A percentile compares a stretch with the other conserved stretches of the same genome.
phyloP scores from a whole-genome alignment of 768 basidiomycete species.

The Rhizopogon vulgaris region DNA sequence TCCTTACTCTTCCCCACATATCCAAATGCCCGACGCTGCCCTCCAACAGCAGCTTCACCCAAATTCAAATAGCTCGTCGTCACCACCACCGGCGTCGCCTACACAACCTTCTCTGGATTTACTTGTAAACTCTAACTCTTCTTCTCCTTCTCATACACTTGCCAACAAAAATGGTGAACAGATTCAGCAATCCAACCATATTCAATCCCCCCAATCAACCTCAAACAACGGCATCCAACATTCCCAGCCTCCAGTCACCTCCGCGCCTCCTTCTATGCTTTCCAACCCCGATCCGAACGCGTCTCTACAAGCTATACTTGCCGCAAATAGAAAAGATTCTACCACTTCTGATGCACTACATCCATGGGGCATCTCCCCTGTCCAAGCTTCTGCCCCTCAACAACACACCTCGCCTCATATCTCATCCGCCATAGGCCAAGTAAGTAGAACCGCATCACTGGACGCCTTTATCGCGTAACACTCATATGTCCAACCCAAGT shows the following conservation, averaged over 20 bases:
- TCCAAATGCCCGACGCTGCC: conserved; percentile 35
- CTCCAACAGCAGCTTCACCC: conserved; percentile 21
- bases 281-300: conserved; percentile 33
- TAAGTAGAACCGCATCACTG: conserved; percentile 16
- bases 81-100: conserved; percentile 39
- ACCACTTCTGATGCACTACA: conserved; percentile 24
- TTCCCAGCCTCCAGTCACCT: conserved; percentile 24
- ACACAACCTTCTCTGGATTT: conserved; percentile 35
- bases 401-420: conserved; percentile 25
- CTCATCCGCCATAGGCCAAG: conserved; percentile 32
- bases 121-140: conserved; percentile 26
- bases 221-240: conserved; percentile 18
- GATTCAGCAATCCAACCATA: conserved; percentile 21
- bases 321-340: conserved; percentile 27
- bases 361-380: conserved; percentile 29
- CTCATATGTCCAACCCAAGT: conserved; percentile 9
- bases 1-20: conserved; percentile 36
- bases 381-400: conserved; percentile 18
- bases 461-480: conserved; percentile 18
- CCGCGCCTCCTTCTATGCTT: conserved; percentile 27
- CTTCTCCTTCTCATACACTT: conserved; percentile 21
- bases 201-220: conserved; percentile 12
- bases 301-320: conserved; percentile 35
- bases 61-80: conserved; percentile 34
- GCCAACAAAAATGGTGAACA: conserved; percentile 29